These are phyloP conservation scores for Rhynchosporium graminicola DNA, from an alignment of 2,329 filamentous ascomycete genomes.

Conservation along the genomic window DNA sequence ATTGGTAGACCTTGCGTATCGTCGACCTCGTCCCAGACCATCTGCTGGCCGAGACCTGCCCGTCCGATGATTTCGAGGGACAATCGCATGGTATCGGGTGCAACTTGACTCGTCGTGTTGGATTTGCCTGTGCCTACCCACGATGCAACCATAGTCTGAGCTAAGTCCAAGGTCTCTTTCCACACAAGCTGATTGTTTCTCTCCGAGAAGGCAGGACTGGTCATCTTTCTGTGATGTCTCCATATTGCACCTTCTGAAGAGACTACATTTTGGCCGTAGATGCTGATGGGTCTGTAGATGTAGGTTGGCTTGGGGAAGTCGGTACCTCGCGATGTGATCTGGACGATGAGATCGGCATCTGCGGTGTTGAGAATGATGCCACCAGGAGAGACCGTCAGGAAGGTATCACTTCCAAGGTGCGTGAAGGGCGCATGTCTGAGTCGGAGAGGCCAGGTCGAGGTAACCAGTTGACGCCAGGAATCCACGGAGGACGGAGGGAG, in stretches of 20 bases:
- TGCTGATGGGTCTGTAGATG: conserved; percentile 34
- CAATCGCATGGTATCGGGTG: conserved; percentile 61
- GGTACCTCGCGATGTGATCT: conserved; percentile 31
- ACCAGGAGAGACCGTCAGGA: conserved; percentile 61
- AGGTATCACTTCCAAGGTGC: conserved; percentile 49
- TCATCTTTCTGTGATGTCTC: conserved; percentile 36
- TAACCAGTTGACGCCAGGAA: conserved; percentile 24
- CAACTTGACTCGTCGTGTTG: conserved; percentile 48
- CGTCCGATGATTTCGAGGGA: conserved; percentile 60
- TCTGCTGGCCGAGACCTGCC: conserved; percentile 66
- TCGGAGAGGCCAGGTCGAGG: conserved; percentile 24
- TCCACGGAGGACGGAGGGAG: conserved; percentile 15
- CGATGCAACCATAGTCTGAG: conserved; percentile 43
- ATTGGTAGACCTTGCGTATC: conserved; percentile 8
- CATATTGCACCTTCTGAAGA: conserved; percentile 35
- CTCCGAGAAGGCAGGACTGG: conserved; percentile 36
- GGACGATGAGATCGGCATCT: conserved; percentile 55
- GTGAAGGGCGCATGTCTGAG: conserved; percentile 27
- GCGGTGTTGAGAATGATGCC: conserved; percentile 57
- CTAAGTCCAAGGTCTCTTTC: conserved; percentile 51
- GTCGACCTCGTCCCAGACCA: conserved; percentile 35
- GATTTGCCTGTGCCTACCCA: conserved; percentile 40
- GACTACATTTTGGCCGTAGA: conserved; percentile 37
- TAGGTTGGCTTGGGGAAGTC: conserved; percentile 37
- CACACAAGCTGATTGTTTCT: conserved; percentile 47